A percentile compares a stretch with the other conserved stretches of the same genome.
Conservation (phyloP, 2,329 filamentous ascomycete species). For the Tetracladium maxilliforme region DNA sequence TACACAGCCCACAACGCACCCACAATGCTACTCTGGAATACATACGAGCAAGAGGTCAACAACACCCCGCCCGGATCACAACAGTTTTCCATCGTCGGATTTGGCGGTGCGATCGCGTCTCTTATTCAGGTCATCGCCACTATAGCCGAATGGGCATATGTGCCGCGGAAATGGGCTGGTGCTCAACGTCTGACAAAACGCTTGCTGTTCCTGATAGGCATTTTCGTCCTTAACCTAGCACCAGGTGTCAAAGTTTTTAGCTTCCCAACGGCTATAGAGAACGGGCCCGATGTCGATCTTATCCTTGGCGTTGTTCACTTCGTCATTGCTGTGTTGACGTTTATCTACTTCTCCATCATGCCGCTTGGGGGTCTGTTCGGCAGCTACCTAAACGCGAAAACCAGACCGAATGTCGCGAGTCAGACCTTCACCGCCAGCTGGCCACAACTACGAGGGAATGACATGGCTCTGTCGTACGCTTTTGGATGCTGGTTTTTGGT, state of each 20-base stretch:
- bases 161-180: slow-evolving; percentile 86
- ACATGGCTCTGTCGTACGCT: slow-evolving; percentile 96
- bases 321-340: slow-evolving; percentile 73
- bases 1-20: slow-evolving; percentile 87
- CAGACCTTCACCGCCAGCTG: slow-evolving; percentile 97
- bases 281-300: slow-evolving; percentile 43
- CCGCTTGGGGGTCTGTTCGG: slow-evolving; percentile 89
- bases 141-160: slow-evolving; percentile 82
- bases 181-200: slow-evolving; percentile 92
- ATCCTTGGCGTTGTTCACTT: slow-evolving; percentile 87
- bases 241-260: slow-evolving; percentile 81
- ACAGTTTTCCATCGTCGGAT: slow-evolving; percentile 70
- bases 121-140: slow-evolving; percentile 84
- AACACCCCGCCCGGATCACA: slow-evolving; percentile 56
- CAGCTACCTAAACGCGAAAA: slow-evolving; percentile 87
- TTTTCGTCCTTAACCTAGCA: slow-evolving; percentile 71
- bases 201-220: slow-evolving; percentile 64
- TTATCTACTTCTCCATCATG: slow-evolving; percentile 91
- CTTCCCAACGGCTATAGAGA: slow-evolving; percentile 20
- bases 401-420: slow-evolving; percentile 85
- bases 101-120: slow-evolving; percentile 72
- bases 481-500: slow-evolving; percentile 83
- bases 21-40: slow-evolving; percentile 53
- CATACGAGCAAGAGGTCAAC: slow-evolving; percentile 76
- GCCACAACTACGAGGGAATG: slow-evolving; percentile 73